These are phyloP conservation scores for Onygenales sp. DNA, from an alignment of 2,329 filamentous ascomycete species.

Conservation along the genomic window DNA sequence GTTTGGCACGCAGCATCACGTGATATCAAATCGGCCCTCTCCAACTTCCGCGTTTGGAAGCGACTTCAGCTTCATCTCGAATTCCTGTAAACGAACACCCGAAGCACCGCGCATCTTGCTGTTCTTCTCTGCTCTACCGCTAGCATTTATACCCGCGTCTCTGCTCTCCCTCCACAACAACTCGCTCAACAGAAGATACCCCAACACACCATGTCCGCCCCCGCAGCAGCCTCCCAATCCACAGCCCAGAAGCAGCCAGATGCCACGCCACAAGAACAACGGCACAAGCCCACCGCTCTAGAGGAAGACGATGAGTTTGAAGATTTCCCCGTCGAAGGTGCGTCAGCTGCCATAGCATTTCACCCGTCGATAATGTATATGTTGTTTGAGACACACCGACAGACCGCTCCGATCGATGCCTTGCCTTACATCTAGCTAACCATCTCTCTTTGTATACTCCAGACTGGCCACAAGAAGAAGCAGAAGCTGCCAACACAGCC, in stretches of 20 bases:
- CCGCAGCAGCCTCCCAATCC: constrained; percentile 12
- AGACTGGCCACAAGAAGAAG: constrained; percentile 94
- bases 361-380: too few species aligned
- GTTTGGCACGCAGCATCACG: not conserved
- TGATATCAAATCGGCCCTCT: not conserved
- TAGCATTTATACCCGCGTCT: too few species aligned
- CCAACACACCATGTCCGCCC: constrained; percentile 37
- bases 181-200: not conserved
- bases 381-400: too few species aligned
- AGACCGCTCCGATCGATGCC: too few species aligned
- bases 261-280: constrained; percentile 38
- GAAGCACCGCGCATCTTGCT: too few species aligned
- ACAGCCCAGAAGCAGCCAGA: constrained; percentile 26
- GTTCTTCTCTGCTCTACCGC: too few species aligned
- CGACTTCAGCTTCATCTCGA: too few species aligned
- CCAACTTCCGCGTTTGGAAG: too few species aligned
- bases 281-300: constrained; percentile 60
- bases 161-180: too few species aligned
- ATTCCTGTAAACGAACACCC: too few species aligned
- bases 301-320: constrained; percentile 99
- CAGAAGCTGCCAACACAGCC: constrained; percentile 45
- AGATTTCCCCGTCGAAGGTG: constrained; percentile 95
- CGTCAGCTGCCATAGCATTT: constrained; percentile 3
- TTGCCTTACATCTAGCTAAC: not conserved
- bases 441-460: constrained; percentile 4